A percentile compares a stretch with the other conserved stretches of the same genome.
These are phyloP conservation scores for Aspergillus panamensis DNA, from an alignment of 495 filamentous ascomycete species.

Conservation along the genomic window DNA sequence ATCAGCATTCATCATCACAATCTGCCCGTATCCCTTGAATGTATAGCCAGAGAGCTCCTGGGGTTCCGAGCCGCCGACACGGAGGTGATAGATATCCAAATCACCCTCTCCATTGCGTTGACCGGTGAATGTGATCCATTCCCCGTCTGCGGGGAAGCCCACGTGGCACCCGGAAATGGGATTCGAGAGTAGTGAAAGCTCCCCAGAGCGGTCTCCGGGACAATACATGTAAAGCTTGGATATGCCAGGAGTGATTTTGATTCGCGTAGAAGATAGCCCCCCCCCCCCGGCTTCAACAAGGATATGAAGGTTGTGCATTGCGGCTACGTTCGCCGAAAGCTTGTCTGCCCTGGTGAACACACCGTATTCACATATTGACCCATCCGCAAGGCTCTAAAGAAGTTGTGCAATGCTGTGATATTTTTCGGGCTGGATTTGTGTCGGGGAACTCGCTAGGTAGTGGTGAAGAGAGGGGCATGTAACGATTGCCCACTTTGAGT, in stretches of 20 bases:
- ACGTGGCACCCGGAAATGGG: conserved; percentile 38
- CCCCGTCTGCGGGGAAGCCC: conserved; percentile 29
- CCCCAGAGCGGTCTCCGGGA: conserved; percentile 32
- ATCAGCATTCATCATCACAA: conserved; percentile 34
- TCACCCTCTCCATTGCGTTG: conserved; percentile 33
- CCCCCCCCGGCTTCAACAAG: no score
- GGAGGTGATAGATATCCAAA: conserved; percentile 30
- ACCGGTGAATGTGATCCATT: conserved; percentile 31
- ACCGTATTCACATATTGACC: no score
- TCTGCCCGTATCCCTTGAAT: conserved; percentile 37
- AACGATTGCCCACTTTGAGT: no score
- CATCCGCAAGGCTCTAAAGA: no score
- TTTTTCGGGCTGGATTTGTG: no score
- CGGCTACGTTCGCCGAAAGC: no score
- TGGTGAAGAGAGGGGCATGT: no score
- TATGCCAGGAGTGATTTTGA: conserved; percentile 30
- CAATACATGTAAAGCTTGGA: conserved; percentile 34
- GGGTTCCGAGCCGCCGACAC: conserved; percentile 25
- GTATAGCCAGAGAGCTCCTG: conserved; percentile 32
- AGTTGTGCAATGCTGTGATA: no score
- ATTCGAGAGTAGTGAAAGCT: conserved; percentile 27
- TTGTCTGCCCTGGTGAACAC: no score
- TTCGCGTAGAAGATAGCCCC: conserved; percentile 36
- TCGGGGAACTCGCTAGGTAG: no score
- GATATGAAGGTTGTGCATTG: no score